Evolutionary conservation across 805 yeast genomes (phyloP), one percentile per base, ranked within the genome.

Genomic region (Jamesozyma spencerorum): DNA sequence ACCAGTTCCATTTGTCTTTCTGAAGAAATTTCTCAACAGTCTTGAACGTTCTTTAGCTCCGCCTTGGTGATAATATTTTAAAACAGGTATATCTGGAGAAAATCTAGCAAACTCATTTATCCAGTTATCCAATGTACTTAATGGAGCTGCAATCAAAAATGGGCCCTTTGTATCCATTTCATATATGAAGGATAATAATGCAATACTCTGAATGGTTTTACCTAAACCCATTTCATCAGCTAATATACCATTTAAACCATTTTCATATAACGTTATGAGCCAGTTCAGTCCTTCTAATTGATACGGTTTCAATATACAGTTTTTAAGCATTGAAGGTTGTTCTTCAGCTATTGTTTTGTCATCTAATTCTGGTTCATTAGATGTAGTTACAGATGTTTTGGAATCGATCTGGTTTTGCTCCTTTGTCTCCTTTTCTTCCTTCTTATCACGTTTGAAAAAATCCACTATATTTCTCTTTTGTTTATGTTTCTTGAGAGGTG

Each of bases 201-300:
- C 74, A 41, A 90, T 85, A 33, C 92, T 81, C 59, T 92, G 95
- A 6, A 90, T 61, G 0, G 98, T 92, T 57, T 90, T 90, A 1
- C 98, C 98, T 19, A 90, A 66, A 0, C 97, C 97, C 98, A 90
- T 90, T 60, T 90, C 97, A 63, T 92, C 97, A 0, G 97, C 97
- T 17, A 92, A 65, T 28, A 92, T 88, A 2, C 97, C 98, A 59
- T 90, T 90, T 22, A 90, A 67, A 0, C 97, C 98, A 60, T 90
- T 92, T 55, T 88, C 94, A 58, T 83, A 92, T 19, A 90, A 63
- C 0, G 95, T 81, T 12, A 81, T 73, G 32, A 92, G 64, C 97
- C 97, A 90, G 47, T 85, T 87, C 42, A 90, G 71, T 1, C 97
- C 98, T 41, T 83, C 87, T 15, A 85, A 59, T 61, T 90, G 98